Base-by-base conservation (phyloP, 2,329 filamentous ascomycete genomes). In the Aspergillus piperis region DNA sequence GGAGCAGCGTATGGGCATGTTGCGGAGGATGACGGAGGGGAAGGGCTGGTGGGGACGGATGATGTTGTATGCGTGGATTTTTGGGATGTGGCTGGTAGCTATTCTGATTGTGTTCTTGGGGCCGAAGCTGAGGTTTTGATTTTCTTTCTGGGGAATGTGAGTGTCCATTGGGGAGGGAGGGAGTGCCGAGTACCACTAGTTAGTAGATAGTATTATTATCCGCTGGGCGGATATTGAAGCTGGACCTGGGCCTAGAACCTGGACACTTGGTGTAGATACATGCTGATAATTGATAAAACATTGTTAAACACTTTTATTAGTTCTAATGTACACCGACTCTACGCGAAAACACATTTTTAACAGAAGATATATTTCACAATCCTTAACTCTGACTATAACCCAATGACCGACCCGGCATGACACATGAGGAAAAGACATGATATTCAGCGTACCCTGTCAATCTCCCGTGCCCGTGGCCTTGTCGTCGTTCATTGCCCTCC, bases 1-100 rank as follows among this genome's bases (percentile, higher is more conserved):
- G 3, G 86, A 87, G 56, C 85, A 86, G 64, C 82, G 87, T 64
- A 96, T 98, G 91, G 89, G 90, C 1, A 83, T 85, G 69, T 75
- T 98, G 72, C 82, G 86, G 67, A 84, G 84, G 55, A 92, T 96
- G 87, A 92, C 89, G 15, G 94, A 97, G 79, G 93, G 92, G 3
- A 88, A 89, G 73, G 92, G 92, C 0, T 96, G 90, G 90, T 92
- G 85, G 86, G 92, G 90, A 5, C 81, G 93, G 55, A 85, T 96
- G 81, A 82, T 94, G 77, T 81, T 97, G 62, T 96, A 95, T 80
- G 89, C 82, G 41, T 90, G 91, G 83, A 92, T 97, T 52, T 90
- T 88, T 69, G 91, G 86, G 30, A 75, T 97, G 63, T 94, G 92
- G 88, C 69, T 96, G n/a, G 78, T 86, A 25, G 84, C 92, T 17